phyloP scores from a whole-genome alignment of 2,329 filamentous ascomycete species.

The Ceratocystis smalleyi region DNA sequence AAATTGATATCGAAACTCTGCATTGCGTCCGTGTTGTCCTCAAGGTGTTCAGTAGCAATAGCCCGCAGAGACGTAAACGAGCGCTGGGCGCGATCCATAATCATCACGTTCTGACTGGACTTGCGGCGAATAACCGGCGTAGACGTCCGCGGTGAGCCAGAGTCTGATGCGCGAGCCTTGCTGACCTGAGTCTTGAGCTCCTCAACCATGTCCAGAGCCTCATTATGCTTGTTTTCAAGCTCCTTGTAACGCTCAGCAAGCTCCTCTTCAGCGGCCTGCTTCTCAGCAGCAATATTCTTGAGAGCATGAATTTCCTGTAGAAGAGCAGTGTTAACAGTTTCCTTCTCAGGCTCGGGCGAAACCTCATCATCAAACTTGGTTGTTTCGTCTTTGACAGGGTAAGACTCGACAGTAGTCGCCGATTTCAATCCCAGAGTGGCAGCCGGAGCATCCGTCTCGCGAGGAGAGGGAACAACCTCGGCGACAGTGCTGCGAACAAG shows the following conservation, averaged over 20 bases:
- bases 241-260: slow-evolving; percentile 68
- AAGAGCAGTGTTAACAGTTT: slow-evolving; percentile 29
- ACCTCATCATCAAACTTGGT: background rate
- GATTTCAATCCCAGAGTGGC: slow-evolving; percentile 6
- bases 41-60: slow-evolving; percentile 75
- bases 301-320: slow-evolving; percentile 55
- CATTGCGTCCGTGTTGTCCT: slow-evolving; percentile 64
- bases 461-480: slow-evolving; percentile 12
- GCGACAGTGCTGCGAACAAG: slow-evolving; percentile 10
- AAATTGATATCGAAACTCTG: slow-evolving; percentile 88
- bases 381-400: slow-evolving; percentile 1
- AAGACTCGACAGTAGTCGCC: slow-evolving; percentile 4
- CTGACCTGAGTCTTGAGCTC: slow-evolving; percentile 77
- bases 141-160: slow-evolving; percentile 46
- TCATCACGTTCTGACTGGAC: slow-evolving; percentile 76
- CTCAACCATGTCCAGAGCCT: slow-evolving; percentile 72
- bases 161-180: slow-evolving; percentile 50
- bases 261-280: slow-evolving; percentile 57
- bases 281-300: slow-evolving; percentile 55
- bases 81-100: slow-evolving; percentile 78
- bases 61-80: slow-evolving; percentile 82
- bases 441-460: background rate
- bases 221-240: slow-evolving; percentile 66
- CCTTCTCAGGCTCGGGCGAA: background rate
- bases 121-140: slow-evolving; percentile 79